Evolutionary conservation across 108 stramenopile species (phyloP).

Genomic region (Parietichytrium sp.): DNA sequence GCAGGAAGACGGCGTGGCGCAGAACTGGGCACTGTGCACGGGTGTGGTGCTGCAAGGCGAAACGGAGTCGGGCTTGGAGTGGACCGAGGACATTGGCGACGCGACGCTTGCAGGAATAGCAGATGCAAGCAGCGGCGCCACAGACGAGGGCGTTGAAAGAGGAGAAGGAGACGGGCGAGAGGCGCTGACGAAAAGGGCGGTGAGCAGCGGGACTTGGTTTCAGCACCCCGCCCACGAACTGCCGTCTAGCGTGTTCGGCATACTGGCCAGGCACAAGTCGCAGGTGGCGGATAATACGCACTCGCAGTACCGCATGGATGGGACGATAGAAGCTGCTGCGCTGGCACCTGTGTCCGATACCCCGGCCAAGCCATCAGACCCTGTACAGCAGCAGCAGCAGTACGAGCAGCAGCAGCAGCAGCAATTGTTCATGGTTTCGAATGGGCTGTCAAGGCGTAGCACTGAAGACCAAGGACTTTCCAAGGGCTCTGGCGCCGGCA

Average conservation of each 20-base stretch:
- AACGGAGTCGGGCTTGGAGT: too few relatives aligned
- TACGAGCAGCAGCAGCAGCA: not conserved
- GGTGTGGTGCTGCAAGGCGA: too few relatives aligned
- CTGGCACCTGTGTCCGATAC: not conserved
- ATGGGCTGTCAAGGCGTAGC: not conserved
- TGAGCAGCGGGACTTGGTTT: too few relatives aligned
- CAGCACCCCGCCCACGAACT: not conserved
- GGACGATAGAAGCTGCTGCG: not conserved
- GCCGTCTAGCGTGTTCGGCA: not conserved
- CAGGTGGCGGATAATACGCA: not conserved
- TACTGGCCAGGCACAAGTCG: not conserved
- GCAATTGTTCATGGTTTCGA: not conserved
- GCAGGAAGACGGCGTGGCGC: too few relatives aligned
- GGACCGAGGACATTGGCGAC: too few relatives aligned
- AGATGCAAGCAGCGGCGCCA: too few relatives aligned
- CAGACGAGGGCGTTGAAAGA: too few relatives aligned
- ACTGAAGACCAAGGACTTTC: too few relatives aligned
- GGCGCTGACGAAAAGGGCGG: too few relatives aligned
- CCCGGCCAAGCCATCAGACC: not conserved
- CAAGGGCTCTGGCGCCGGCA: not conserved
- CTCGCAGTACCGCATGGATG: conserved; percentile 5
- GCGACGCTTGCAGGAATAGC: too few relatives aligned
- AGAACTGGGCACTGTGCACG: too few relatives aligned
- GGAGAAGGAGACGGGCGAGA: too few relatives aligned
- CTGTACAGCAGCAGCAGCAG: not conserved